Conservation (phyloP, 2,329 filamentous ascomycete genomes). For the Decorospora gaudefroyi region DNA sequence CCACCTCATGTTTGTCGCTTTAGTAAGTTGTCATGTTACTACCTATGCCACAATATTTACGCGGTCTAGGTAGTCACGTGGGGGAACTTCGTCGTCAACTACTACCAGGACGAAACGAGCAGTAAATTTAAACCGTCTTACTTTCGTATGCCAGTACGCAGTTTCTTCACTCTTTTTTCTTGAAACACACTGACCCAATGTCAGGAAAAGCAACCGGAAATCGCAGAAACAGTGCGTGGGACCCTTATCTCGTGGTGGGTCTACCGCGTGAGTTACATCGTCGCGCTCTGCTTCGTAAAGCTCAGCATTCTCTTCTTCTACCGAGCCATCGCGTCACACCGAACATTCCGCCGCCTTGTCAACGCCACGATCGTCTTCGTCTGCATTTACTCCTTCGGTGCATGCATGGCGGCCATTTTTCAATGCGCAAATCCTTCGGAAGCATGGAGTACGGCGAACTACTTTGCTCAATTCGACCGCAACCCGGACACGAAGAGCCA, state of each 20-base stretch:
- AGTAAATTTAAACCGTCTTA: constrained; percentile 30
- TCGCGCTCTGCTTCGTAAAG: constrained; percentile 42
- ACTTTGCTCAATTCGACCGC: constrained; percentile 40
- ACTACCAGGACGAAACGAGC: constrained; percentile 42
- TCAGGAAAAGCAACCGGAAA: constrained; percentile 38
- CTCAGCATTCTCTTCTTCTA: constrained; percentile 45
- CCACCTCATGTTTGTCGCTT: constrained; percentile 42
- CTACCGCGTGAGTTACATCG: constrained; percentile 40
- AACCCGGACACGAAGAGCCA: constrained; percentile 23
- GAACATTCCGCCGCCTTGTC: constrained; percentile 37
- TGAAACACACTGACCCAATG: constrained; percentile 8
- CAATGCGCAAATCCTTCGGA: constrained; percentile 42
- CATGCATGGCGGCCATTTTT: constrained; percentile 37
- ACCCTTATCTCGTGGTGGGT: constrained; percentile 43
- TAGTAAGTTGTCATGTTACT: constrained; percentile 25
- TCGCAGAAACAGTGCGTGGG: constrained; percentile 30
- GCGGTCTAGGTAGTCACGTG: constrained; percentile 39
- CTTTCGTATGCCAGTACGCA: constrained; percentile 35
- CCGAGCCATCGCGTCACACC: constrained; percentile 42
- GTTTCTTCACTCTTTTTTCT: neutral
- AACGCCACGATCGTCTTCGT: constrained; percentile 40
- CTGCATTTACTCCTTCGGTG: constrained; percentile 36
- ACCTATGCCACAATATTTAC: constrained; percentile 12
- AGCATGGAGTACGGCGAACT: constrained; percentile 34
- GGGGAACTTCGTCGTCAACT: constrained; percentile 45